Evolutionary conservation across 2,329 filamentous ascomycete genomes (phyloP), one percentile per base, ranked within the genome.

Genomic region (Ceratocystis diversiconidia): DNA sequence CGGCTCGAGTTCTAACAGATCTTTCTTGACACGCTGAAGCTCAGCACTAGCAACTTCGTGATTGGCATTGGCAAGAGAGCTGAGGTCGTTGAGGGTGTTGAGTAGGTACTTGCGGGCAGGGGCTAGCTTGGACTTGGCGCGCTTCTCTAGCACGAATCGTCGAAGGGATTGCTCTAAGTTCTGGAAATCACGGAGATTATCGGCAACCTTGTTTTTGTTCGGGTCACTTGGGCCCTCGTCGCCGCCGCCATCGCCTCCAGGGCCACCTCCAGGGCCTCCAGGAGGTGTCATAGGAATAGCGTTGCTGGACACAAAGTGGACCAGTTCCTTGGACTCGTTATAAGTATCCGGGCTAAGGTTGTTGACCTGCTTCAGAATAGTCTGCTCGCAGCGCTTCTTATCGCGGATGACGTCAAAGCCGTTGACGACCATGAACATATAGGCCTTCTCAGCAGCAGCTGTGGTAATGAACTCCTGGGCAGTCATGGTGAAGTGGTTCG

Each of bases 381-480:
- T 89, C 72, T 94, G 90, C 74, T 96, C 84, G 74, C 92, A 97
- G 67, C 92, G 82, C 67, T 90, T 82, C 78, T 96, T 94, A 75
- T 97, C 92, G 69, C 88, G 83, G 71, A 99, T 97, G 68, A 88
- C 88, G 75, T 99, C 94, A 72, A 91, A 99, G 19, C 92, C 92
- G 73, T 99, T 99, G 70, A 99, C 94, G 15, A 99, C 94, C 75
- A 99, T 95, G 75, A 99, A 99, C 69, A 99, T 92, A 73, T 99
- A 99, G 0, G 94, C 92, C 76, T 99, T 99, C 73, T 99, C 94
- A 50, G 92, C 85, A 0, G 94, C 94, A 1, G 94, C 94, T 62
- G 92, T 92, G 80, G 89, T 89, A 68, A 99, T 96, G 72, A 99
- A 99, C 71, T 99, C 94, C 75, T 89, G 95, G n/a, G 94, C 92